phyloP scores from a whole-genome alignment of 2,329 filamentous ascomycete species.

The Periconia sp. region DNA sequence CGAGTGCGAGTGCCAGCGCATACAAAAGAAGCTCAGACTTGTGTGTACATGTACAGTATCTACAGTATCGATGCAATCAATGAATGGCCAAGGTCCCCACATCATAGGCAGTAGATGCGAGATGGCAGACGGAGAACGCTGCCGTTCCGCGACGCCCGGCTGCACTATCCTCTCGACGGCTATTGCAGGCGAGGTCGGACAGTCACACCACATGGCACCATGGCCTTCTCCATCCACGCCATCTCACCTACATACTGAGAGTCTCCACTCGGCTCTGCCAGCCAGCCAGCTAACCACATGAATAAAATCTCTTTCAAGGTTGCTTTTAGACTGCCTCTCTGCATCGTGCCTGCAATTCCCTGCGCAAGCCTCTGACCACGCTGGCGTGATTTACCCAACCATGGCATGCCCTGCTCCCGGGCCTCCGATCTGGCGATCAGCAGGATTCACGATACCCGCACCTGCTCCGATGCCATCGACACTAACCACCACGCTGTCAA shows the following conservation, averaged over 20 bases:
- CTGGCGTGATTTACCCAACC: slow-evolving; percentile 14
- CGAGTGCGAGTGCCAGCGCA: not conserved
- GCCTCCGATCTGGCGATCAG: slow-evolving; percentile 1
- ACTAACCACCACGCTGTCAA: not conserved
- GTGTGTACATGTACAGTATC: not conserved
- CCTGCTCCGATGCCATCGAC: not conserved
- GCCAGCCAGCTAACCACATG: not conserved
- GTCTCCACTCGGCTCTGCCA: not conserved
- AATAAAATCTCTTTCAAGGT: too few relatives aligned
- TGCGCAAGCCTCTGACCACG: slow-evolving; percentile 10
- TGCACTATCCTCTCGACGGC: not conserved
- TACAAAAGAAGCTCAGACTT: not conserved
- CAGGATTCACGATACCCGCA: slow-evolving; percentile 5
- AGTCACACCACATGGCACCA: not conserved
- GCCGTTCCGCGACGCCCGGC: not conserved
- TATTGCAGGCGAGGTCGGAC: not conserved
- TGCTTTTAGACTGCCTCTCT: too few relatives aligned
- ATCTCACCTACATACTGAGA: too few relatives aligned
- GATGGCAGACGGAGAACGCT: not conserved
- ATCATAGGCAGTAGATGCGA: too few relatives aligned
- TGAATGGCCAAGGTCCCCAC: too few relatives aligned
- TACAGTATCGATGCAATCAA: too few relatives aligned
- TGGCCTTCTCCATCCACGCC: not conserved
- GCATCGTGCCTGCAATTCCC: not conserved
- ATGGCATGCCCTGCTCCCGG: not conserved